Percentiles rank a stretch among this genome's conserved stretches.
These are phyloP conservation scores for Capsicum baccatum DNA, from an alignment of 257 asterid species.

Conservation along the genomic window DNA sequence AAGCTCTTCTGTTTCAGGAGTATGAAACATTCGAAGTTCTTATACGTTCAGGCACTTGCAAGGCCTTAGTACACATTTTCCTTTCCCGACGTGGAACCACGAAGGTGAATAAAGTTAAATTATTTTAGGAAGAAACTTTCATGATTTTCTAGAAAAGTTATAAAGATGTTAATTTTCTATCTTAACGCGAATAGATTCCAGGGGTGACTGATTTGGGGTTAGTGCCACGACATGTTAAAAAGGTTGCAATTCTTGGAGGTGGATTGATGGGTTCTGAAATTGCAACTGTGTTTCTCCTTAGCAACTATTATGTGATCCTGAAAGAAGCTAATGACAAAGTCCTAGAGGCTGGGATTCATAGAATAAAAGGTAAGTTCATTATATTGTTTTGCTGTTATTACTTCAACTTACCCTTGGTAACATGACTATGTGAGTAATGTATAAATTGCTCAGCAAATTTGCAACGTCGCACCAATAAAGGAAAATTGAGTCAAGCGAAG, in stretches of 20 bases:
- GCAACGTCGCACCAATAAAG: slow-evolving; percentile 81
- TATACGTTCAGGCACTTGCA: slow-evolving; percentile 78
- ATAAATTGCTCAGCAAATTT: slow-evolving; percentile 61
- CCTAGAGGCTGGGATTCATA: slow-evolving; percentile 76
- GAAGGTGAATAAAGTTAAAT: slow-evolving; percentile 50
- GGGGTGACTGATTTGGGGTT: slow-evolving; percentile 83
- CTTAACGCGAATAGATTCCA: slow-evolving; percentile 64
- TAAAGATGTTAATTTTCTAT: background rate
- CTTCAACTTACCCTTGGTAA: slow-evolving; percentile 8
- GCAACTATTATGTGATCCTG: slow-evolving; percentile 70
- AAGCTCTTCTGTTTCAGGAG: slow-evolving; percentile 60
- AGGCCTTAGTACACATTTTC: slow-evolving; percentile 92
- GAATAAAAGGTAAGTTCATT: slow-evolving; percentile 71
- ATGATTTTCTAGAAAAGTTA: background rate
- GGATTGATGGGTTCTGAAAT: slow-evolving; percentile 99
- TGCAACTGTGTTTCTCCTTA: slow-evolving; percentile 83
- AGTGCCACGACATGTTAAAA: slow-evolving; percentile 74
- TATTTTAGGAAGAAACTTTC: background rate
- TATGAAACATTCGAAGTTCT: slow-evolving; percentile 83
- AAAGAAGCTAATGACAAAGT: slow-evolving; percentile 91
- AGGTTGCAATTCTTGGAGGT: slow-evolving; percentile 93
- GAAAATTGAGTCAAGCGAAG: slow-evolving; percentile 79
- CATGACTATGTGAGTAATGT: slow-evolving; percentile 20
- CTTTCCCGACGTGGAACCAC: slow-evolving; percentile 96
- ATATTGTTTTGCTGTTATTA: slow-evolving; percentile 18